These are phyloP conservation scores for Pseudogymnoascus sp. DNA, from an alignment of 2,329 filamentous ascomycete genomes.

Conservation along the genomic window DNA sequence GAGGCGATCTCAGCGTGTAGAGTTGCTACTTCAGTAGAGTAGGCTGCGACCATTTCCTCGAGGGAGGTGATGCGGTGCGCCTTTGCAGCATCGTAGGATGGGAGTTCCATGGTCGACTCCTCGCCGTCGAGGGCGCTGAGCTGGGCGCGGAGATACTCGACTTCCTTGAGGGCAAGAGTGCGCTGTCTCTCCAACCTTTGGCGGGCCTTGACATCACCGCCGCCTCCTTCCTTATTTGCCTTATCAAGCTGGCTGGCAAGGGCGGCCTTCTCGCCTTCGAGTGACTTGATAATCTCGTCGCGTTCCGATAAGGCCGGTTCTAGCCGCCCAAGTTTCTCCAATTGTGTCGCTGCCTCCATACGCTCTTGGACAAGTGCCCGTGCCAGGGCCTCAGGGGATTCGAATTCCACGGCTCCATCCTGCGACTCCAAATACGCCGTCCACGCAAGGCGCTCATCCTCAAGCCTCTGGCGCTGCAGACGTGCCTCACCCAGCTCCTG, in stretches of 20 bases:
- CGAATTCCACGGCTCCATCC: conserved; percentile 62
- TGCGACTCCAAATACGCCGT: conserved; percentile 72
- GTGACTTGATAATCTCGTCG: conserved; percentile 61
- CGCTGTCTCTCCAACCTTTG: conserved; percentile 79
- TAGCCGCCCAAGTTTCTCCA: conserved; percentile 70
- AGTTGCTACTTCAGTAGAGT: conserved; percentile 70
- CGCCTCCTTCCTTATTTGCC: conserved; percentile 45
- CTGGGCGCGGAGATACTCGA: conserved; percentile 88
- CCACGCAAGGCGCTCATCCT: conserved; percentile 85
- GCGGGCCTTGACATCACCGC: conserved; percentile 50
- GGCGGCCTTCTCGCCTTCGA: conserved; percentile 62
- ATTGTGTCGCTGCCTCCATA: conserved; percentile 67
- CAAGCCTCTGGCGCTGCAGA: conserved; percentile 75
- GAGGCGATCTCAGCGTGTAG: conserved; percentile 68
- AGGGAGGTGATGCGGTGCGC: conserved; percentile 68
- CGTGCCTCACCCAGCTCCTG: conserved; percentile 70
- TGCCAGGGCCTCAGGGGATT: conserved; percentile 81
- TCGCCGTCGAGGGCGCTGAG: conserved; percentile 82
- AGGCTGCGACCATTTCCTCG: conserved; percentile 78
- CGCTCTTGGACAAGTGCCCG: conserved; percentile 76
- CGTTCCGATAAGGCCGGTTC: conserved; percentile 72
- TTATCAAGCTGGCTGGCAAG: conserved; percentile 65
- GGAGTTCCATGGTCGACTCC: conserved; percentile 76
- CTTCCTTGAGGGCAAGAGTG: conserved; percentile 78
- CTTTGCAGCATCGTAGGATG: conserved; percentile 69